Evolutionary conservation across 192 early-diverging fungal species (phyloP).

Genomic region (Entophlyctis helioformis): DNA sequence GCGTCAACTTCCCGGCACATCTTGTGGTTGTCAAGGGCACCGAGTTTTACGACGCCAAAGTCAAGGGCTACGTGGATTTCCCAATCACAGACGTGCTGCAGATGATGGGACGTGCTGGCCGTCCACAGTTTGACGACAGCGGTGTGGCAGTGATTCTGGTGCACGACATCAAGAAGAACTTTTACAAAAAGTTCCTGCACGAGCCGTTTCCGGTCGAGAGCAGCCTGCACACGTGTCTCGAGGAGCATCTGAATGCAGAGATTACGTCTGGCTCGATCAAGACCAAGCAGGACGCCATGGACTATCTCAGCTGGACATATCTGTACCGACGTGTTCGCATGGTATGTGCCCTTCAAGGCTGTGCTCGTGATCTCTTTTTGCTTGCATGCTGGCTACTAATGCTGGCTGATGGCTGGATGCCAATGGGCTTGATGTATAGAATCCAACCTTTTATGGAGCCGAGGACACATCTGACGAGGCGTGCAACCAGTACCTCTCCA

Average conservation of each 20-base stretch:
- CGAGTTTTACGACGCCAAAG: constrained; percentile 89
- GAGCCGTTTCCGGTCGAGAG: constrained; percentile 65
- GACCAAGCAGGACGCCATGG: constrained; percentile 85
- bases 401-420: no score
- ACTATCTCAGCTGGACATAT: constrained; percentile 95
- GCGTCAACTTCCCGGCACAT: constrained; percentile 94
- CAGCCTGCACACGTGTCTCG: constrained; percentile 35
- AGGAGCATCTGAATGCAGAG: constrained; percentile 93
- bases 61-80: constrained; percentile 84
- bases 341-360: constrained; percentile 8
- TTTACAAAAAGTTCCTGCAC: constrained; percentile 96
- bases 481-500: constrained; percentile 65
- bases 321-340: constrained; percentile 78
- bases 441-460: constrained; percentile 92
- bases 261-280: constrained; percentile 77
- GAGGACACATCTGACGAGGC: constrained; percentile 56
- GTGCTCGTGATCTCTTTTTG: no score
- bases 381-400: no score
- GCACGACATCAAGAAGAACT: constrained; percentile 92
- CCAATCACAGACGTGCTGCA: constrained; percentile 97
- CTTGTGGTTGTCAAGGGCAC: constrained; percentile 97
- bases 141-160: constrained; percentile 91
- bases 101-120: constrained; percentile 97
- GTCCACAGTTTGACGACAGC: constrained; percentile 90
- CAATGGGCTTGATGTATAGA: no score